Base-by-base conservation (phyloP, 805 yeast genomes). In the Pichia thaimueangensis region DNA sequence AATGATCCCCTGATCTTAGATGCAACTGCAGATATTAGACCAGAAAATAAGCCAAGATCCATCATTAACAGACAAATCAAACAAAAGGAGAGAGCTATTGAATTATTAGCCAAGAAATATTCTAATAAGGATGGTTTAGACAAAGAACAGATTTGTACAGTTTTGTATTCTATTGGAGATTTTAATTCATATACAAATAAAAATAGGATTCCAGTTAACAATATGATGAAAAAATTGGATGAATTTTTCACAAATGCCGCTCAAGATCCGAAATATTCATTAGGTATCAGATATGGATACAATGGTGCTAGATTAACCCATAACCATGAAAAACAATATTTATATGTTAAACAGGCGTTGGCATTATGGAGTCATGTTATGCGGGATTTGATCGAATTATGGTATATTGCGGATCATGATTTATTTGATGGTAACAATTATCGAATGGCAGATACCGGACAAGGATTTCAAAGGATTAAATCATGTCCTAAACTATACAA, bases 391-490 rank as follows among this genome's bases (percentile, higher is more conserved):
- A 78, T 82, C 51, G 75, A 73, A 59, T 62, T 84, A 19, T 84
- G 94, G 94, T 78, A 76, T 29, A 68, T 80, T 28, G 87, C 91
- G 0, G 94, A 84, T 55, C 74, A 73, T 31, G 93, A 85, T 56
- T 63, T 84, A 41, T 74, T 80, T 51, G 69, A 76, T 47, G 74
- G 76, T 6, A 34, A 55, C n/a, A 64, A 66, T 20, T 84, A 85
- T 54, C 71, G 71, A 48, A 62, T 84, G 22, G 67, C 76, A 6
- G 81, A 83, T 39, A 84, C 93, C 0, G 94, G 93, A 3, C 94
- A 84, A 61, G 94, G 94, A 24, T 65, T 85, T 21, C 82, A 84
- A 57, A 72, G 94, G 50, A 75, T 84, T 41, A 85, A 85, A 59
- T 59, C 84, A 3, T 82, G 89, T 52, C 93, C 93, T 2, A 63